Evolutionary conservation across 2,329 filamentous ascomycete genomes (phyloP).

Genomic region (Alternaria incomplexa): DNA sequence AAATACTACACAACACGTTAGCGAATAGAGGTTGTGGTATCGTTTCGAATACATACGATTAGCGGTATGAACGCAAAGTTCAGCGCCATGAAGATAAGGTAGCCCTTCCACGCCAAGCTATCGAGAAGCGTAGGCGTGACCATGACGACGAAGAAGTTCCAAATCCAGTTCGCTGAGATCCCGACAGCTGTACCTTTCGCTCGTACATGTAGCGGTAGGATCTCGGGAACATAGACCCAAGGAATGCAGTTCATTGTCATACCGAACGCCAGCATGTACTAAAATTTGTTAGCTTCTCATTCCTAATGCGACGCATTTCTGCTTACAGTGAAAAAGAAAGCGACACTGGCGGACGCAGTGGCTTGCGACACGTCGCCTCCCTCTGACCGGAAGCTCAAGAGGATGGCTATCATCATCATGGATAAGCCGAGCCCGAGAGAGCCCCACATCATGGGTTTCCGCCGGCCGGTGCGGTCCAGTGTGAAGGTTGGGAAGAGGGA

Average conservation of each 20-base stretch:
- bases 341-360: conserved; percentile 55
- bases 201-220: conserved; percentile 57
- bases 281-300: not conserved
- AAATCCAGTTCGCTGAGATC: conserved; percentile 57
- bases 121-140: conserved; percentile 59
- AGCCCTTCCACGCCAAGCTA: conserved; percentile 58
- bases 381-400: conserved; percentile 52
- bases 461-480: conserved; percentile 39
- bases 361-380: conserved; percentile 44
- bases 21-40: not conserved
- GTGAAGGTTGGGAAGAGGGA: conserved; percentile 49
- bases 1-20: conserved; percentile 46
- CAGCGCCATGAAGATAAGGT: conserved; percentile 60
- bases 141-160: conserved; percentile 60
- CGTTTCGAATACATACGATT: conserved; percentile 30
- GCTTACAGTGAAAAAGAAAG: conserved; percentile 57
- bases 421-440: conserved; percentile 38
- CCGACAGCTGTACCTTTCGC: conserved; percentile 59
- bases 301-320: not conserved
- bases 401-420: conserved; percentile 44
- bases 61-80: conserved; percentile 56
- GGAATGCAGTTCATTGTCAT: conserved; percentile 47
- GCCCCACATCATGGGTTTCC: conserved; percentile 42
- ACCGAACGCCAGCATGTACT: conserved; percentile 37
- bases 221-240: conserved; percentile 60